These are phyloP conservation scores for Neckera pumila DNA, from an alignment of 225 moss, liverwort and hornwort species.

Conservation along the genomic window DNA sequence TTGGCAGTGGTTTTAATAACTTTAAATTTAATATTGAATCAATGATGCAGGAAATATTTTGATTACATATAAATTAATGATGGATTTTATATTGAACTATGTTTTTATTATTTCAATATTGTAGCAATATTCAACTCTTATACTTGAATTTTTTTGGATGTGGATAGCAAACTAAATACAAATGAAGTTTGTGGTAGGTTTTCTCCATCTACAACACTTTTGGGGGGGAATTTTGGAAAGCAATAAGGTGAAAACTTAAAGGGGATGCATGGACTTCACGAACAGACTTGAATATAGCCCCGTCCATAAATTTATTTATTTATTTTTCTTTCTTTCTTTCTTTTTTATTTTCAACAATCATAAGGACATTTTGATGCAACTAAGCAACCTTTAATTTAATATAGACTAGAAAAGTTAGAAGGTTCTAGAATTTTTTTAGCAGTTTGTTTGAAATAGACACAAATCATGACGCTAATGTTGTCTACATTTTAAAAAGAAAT, in stretches of 20 bases:
- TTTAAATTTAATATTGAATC: neutral
- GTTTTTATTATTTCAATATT: neutral
- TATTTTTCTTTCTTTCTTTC: neutral
- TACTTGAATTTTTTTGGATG: neutral
- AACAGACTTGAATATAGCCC: accelerated
- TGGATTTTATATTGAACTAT: neutral
- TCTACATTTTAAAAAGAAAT: neutral
- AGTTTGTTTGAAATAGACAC: neutral
- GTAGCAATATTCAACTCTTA: neutral
- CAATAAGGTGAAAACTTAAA: neutral
- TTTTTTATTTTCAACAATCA: neutral
- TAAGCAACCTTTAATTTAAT: neutral
- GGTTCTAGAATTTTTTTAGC: neutral
- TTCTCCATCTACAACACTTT: too few relatives aligned
- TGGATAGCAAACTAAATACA: neutral
- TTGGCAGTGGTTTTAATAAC: neutral
- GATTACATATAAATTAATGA: neutral
- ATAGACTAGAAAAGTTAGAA: neutral
- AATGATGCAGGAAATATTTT: neutral
- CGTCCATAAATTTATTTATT: too few relatives aligned
- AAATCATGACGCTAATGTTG: neutral
- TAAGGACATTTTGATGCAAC: neutral
- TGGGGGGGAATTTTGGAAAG: too few relatives aligned
- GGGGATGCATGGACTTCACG: too few relatives aligned
- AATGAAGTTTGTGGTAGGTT: neutral